Evolutionary conservation across 2,329 filamentous ascomycete genomes (phyloP).

Genomic region (Pseudocercospora vitis): DNA sequence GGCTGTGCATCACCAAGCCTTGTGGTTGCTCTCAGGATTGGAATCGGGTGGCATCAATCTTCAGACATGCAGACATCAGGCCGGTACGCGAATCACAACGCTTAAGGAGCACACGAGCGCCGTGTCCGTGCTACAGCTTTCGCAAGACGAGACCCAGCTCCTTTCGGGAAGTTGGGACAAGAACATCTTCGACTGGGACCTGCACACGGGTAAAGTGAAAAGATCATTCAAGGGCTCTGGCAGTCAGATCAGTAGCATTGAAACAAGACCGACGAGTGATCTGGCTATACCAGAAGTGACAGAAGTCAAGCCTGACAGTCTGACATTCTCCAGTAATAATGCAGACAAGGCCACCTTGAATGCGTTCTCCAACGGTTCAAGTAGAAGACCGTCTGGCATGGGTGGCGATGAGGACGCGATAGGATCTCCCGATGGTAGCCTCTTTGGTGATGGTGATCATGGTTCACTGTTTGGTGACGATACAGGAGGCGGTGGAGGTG

Average conservation of each 20-base stretch:
- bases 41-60: conserved; percentile 92
- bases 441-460: conserved; percentile 76
- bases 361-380: conserved; percentile 46
- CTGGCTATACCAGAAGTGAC: conserved; percentile 71
- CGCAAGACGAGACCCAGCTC: conserved; percentile 81
- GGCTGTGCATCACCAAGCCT: conserved; percentile 81
- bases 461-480: conserved; percentile 78
- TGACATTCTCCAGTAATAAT: conserved; percentile 77
- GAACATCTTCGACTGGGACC: conserved; percentile 87
- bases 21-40: conserved; percentile 88
- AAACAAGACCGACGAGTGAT: conserved; percentile 75
- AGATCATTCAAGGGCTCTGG: conserved; percentile 75
- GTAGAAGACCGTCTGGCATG: conserved; percentile 22
- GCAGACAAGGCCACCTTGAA: conserved; percentile 57
- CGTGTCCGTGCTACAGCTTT: conserved; percentile 80
- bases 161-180: conserved; percentile 97
- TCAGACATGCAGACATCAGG: conserved; percentile 89
- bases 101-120: conserved; percentile 85
- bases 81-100: conserved; percentile 82
- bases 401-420: conserved; percentile 57
- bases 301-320: conserved; percentile 63
- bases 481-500: conserved; percentile 49
- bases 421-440: conserved; percentile 70
- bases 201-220: conserved; percentile 78
- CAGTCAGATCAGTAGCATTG: conserved; percentile 83